Base-by-base conservation (phyloP, 2,329 filamentous ascomycete genomes). In the Drechmeria coniospora region DNA sequence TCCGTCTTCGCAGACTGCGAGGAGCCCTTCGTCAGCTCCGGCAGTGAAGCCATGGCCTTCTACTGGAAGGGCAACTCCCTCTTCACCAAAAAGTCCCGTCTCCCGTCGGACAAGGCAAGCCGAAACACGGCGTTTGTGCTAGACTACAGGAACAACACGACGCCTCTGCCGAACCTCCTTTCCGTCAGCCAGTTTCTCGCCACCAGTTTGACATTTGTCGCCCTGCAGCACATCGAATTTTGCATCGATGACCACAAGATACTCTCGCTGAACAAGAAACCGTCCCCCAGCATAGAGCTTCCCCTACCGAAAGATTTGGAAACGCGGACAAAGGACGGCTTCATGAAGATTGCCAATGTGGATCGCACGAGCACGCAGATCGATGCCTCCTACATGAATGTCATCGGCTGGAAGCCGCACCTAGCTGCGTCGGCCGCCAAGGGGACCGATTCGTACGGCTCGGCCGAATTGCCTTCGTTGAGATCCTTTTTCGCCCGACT, bases 61-160 rank as follows among this genome's bases (percentile, higher is more conserved):
- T 98, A 94, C 59, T 98, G 90, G 92, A 95, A 94, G 52, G 86
- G 80, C n/a, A 95, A 95, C 50, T 82, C 83, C 5, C 66, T 98
- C 2, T 95, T 93, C 50, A 98, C 92, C 15, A 79, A 86, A 42
- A 81, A 83, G 40, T 65, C 90, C 14, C 74, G 75, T 39, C 57
- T 94, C 6, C 74, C 79, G 2, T 62, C 71, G 25, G 69, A 70
- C 15, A 66, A 83, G 44, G 56, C 63, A 11, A 78, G 65, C 30
- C 61, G 61, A 18, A 71, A 87, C 42, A 98, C 92, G 2, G 79
- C 78, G n/a, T 98, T 98, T 47, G 75, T 94, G 25, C 65, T 98
- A 25, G 86, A 95, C 47, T 94, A 95, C 53, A 71, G 90, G 45
- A 94, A 92, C 48, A 71, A 71, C 17, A 86, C 80, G 0, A 87